Evolutionary conservation across 2,329 filamentous ascomycete species (phyloP).

Genomic region (Graphium sp.): DNA sequence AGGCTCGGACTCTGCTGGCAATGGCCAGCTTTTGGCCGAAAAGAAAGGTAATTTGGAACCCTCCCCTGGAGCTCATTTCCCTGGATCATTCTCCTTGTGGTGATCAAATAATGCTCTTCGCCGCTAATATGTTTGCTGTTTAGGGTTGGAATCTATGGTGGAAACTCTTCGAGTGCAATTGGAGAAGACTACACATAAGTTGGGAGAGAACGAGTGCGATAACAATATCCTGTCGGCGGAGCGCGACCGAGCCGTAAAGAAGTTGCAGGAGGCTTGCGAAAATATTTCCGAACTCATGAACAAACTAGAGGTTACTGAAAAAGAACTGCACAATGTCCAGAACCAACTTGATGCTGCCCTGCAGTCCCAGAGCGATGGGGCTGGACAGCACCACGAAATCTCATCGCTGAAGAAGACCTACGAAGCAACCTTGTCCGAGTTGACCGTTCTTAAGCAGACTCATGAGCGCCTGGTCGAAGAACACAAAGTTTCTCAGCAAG

Average conservation of each 20-base stretch:
- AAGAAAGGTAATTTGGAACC: constrained; percentile 36
- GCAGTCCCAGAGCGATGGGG: constrained; percentile 19
- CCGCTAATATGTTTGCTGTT: too few species aligned
- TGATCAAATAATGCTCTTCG: background rate
- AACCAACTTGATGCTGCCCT: constrained; percentile 22
- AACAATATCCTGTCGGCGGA: constrained; percentile 46
- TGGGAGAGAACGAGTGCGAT: constrained; percentile 44
- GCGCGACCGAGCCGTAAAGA: constrained; percentile 46
- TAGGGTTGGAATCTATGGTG: constrained; percentile 42
- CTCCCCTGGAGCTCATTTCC: too few species aligned
- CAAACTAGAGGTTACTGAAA: constrained; percentile 21
- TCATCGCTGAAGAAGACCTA: constrained; percentile 18
- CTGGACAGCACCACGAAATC: constrained; percentile 22
- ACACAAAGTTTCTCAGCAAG: constrained; percentile 17
- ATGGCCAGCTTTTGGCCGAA: constrained; percentile 27
- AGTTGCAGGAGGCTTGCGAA: constrained; percentile 42
- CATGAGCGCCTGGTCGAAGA: constrained; percentile 20
- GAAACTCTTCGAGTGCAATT: constrained; percentile 42
- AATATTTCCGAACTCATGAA: constrained; percentile 33
- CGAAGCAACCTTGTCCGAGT: constrained; percentile 19
- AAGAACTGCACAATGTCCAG: constrained; percentile 23
- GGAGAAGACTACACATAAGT: constrained; percentile 44
- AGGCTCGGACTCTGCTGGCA: constrained; percentile 23
- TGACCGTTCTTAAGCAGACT: constrained; percentile 20
- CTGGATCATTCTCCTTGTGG: background rate